Evolutionary conservation across 345 rosid genomes (phyloP).

Genomic region (Populus euphratica): DNA sequence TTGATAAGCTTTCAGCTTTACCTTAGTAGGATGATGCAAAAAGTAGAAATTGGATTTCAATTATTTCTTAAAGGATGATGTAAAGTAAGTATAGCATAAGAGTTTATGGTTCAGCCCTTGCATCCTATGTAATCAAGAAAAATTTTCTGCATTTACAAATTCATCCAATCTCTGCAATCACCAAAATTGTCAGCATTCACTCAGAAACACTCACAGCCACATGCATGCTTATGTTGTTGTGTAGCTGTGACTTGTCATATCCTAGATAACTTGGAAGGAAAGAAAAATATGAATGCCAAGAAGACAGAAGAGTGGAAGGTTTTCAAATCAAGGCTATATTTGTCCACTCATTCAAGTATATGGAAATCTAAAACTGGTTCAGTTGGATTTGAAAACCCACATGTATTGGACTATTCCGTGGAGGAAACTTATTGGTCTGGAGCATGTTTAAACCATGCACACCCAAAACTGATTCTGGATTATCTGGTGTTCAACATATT

Average conservation of each 20-base stretch:
- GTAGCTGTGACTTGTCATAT: too few relatives aligned
- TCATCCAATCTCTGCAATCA: neutral
- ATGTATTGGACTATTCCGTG: neutral
- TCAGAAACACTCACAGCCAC: too few relatives aligned
- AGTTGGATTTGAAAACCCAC: neutral
- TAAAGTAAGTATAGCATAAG: neutral
- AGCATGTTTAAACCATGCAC: neutral
- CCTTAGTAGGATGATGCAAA: neutral
- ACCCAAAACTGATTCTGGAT: neutral
- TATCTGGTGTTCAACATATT: neutral
- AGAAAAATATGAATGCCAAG: too few relatives aligned
- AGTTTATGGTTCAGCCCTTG: neutral
- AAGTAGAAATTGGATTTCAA: neutral
- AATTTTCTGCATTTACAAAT: neutral
- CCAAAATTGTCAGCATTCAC: too few relatives aligned
- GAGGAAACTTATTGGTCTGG: neutral
- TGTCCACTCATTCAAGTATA: too few relatives aligned
- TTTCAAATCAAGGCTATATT: too few relatives aligned
- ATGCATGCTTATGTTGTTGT: too few relatives aligned
- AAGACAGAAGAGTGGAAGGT: too few relatives aligned
- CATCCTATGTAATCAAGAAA: neutral
- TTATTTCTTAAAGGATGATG: neutral
- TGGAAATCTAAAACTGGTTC: too few relatives aligned
- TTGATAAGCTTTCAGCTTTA: slow-evolving; percentile 3
- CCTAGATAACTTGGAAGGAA: too few relatives aligned